These are phyloP conservation scores for Helotiales sp. DNA, from an alignment of 2,329 filamentous ascomycete species.

Conservation along the genomic window DNA sequence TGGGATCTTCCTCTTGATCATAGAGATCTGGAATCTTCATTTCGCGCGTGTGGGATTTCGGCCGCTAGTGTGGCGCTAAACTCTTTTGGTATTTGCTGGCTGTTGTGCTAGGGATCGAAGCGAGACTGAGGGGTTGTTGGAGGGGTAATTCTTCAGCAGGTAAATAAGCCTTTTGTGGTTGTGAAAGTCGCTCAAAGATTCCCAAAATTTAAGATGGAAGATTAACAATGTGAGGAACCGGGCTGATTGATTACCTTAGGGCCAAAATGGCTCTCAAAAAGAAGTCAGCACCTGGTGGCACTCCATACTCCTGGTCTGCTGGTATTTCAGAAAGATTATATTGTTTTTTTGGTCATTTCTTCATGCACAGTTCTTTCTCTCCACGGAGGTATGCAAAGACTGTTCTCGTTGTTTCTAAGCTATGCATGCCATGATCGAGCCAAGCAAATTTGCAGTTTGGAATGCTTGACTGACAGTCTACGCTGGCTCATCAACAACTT, in stretches of 20 bases:
- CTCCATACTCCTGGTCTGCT: too few relatives aligned
- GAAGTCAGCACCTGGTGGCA: too few relatives aligned
- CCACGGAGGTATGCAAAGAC: too few relatives aligned
- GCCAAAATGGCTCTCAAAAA: too few relatives aligned
- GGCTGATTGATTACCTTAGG: too few relatives aligned
- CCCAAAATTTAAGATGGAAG: not conserved
- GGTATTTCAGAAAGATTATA: too few relatives aligned
- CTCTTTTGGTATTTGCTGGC: not conserved
- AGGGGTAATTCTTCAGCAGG: conserved; percentile 6
- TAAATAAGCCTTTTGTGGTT: not conserved
- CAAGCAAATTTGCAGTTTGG: too few relatives aligned
- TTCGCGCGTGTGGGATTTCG: conserved; percentile 13
- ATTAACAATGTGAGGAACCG: too few relatives aligned
- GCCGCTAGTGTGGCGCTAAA: conserved; percentile 18
- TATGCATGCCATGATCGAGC: too few relatives aligned
- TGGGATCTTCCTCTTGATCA: not conserved
- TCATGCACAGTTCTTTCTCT: too few relatives aligned
- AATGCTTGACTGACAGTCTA: not conserved
- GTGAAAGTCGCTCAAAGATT: not conserved
- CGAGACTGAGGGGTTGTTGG: conserved; percentile 9
- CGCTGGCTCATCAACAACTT: conserved; percentile 20
- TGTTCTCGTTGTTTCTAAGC: too few relatives aligned
- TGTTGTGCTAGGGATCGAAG: not conserved
- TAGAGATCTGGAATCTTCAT: not conserved
- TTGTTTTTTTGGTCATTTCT: too few relatives aligned